Evolutionary conservation across 2,329 filamentous ascomycete genomes (phyloP).

Genomic region (Bisporella sp.): DNA sequence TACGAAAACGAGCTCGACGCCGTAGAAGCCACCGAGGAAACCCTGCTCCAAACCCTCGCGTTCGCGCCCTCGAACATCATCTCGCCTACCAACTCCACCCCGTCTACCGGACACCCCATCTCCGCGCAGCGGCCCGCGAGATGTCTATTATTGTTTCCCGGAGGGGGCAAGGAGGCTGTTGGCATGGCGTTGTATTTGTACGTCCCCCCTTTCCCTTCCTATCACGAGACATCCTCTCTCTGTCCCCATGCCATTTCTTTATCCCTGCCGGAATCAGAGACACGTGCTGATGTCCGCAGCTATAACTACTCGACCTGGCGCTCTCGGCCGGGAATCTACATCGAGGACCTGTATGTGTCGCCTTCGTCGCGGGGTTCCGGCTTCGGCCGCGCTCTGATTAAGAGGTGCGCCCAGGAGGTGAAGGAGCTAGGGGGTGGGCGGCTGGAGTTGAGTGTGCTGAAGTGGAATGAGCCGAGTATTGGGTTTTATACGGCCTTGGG

Average conservation of each 20-base stretch:
- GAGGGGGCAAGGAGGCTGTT: constrained; percentile 37
- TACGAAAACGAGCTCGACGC: constrained; percentile 73
- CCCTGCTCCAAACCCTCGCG: constrained; percentile 67
- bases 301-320: constrained; percentile 88
- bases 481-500: constrained; percentile 72
- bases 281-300: too few relatives aligned
- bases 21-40: constrained; percentile 73
- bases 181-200: constrained; percentile 91
- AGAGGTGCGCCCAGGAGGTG: constrained; percentile 72
- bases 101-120: constrained; percentile 44
- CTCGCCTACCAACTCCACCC: constrained; percentile 35
- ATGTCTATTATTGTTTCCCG: constrained; percentile 59
- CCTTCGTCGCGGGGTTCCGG: constrained; percentile 64
- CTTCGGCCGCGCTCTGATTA: constrained; percentile 71
- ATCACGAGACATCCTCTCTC: too few relatives aligned
- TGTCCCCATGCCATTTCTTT: too few relatives aligned
- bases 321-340: constrained; percentile 78
- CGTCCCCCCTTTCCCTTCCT: constrained; percentile 11
- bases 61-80: constrained; percentile 50
- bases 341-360: constrained; percentile 87
- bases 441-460: constrained; percentile 85
- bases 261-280: too few relatives aligned
- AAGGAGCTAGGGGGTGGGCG: constrained; percentile 64
- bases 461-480: constrained; percentile 89
- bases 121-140: constrained; percentile 59